Evolutionary conservation across 140 eudicot species (phyloP).

Genomic region (Stevia rebaudiana): DNA sequence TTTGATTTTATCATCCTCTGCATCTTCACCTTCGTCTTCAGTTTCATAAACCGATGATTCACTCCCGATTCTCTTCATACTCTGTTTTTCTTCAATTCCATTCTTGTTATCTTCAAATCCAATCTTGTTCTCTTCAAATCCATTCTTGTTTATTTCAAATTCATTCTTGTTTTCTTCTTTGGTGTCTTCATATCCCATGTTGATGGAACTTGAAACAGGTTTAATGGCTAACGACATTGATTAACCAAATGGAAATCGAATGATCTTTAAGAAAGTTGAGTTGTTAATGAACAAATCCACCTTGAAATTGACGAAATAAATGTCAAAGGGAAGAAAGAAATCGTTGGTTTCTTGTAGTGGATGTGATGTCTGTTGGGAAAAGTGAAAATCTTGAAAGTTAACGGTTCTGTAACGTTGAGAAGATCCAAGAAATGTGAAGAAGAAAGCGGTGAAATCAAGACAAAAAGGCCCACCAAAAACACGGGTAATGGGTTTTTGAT

Average conservation of each 20-base stretch:
- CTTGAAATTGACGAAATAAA: conserved; percentile 10
- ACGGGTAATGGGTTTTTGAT: conserved; percentile 15
- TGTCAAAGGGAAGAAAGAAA: conserved; percentile 3
- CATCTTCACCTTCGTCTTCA: conserved; percentile 51
- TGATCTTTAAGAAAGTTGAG: background rate
- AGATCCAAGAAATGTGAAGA: conserved; percentile 22
- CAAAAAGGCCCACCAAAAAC: conserved; percentile 10
- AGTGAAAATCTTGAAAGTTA: conserved; percentile 22
- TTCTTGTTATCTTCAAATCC: conserved; percentile 8
- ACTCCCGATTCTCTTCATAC: conserved; percentile 25
- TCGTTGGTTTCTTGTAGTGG: conserved; percentile 16
- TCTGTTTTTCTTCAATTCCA: conserved; percentile 22
- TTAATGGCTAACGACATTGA: conserved; percentile 31
- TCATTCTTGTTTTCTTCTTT: conserved; percentile 13
- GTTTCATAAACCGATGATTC: conserved; percentile 40
- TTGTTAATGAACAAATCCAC: conserved; percentile 17
- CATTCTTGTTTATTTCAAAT: conserved; percentile 21
- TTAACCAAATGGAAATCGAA: background rate
- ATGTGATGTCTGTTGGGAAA: conserved; percentile 13
- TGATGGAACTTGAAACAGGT: conserved; percentile 14
- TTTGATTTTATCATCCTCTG: conserved; percentile 23
- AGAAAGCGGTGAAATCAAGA: conserved; percentile 26
- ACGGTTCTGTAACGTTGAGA: conserved; percentile 31
- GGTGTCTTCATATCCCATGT: background rate
- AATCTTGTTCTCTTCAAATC: conserved; percentile 16